Conservation (phyloP, 495 filamentous ascomycete species). For the Pyrenopolyporus hunteri region DNA sequence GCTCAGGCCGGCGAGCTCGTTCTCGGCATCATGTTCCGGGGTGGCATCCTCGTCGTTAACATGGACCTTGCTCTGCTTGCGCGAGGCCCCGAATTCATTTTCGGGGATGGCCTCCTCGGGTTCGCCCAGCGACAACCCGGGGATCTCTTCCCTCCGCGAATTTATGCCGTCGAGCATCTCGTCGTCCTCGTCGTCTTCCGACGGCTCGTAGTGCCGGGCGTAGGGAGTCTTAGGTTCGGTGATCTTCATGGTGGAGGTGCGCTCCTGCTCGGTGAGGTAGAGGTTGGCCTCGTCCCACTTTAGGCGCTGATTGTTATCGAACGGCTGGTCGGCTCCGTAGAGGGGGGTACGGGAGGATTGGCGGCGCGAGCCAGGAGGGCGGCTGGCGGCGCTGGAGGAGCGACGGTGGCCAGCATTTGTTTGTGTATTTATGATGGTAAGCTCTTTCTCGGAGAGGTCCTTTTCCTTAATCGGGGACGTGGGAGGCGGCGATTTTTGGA, state of each 20-base stretch:
- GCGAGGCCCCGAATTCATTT: conserved; percentile 51
- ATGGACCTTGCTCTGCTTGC: conserved; percentile 71
- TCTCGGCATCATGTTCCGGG: conserved; percentile 55
- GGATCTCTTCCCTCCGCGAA: conserved; percentile 73
- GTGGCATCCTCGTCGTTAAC: conserved; percentile 61
- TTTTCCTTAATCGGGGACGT: conserved; percentile 50
- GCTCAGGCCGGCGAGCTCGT: conserved; percentile 65
- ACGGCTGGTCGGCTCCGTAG: conserved; percentile 48
- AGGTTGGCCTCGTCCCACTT: conserved; percentile 99
- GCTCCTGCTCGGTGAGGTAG: conserved; percentile 94
- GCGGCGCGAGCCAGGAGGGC: conserved; percentile 67
- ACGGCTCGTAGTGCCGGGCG: conserved; percentile 85
- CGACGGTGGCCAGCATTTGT: conserved; percentile 91
- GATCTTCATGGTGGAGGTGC: conserved; percentile 96
- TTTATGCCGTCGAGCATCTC: conserved; percentile 78
- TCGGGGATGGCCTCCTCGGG: conserved; percentile 74
- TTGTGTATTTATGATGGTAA: conserved; percentile 91
- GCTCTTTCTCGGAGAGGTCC: conserved; percentile 73
- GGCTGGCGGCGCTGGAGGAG: conserved; percentile 71
- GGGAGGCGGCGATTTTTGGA: conserved; percentile 61
- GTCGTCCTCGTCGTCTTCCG: conserved; percentile 79
- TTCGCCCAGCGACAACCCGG: conserved; percentile 91
- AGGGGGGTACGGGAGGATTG: conserved; percentile 61
- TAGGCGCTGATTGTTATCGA: conserved; percentile 66
- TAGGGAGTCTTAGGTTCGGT: conserved; percentile 97